phyloP scores from a whole-genome alignment of 371 early-diverging fungal species.

The Mortierella sp. region DNA sequence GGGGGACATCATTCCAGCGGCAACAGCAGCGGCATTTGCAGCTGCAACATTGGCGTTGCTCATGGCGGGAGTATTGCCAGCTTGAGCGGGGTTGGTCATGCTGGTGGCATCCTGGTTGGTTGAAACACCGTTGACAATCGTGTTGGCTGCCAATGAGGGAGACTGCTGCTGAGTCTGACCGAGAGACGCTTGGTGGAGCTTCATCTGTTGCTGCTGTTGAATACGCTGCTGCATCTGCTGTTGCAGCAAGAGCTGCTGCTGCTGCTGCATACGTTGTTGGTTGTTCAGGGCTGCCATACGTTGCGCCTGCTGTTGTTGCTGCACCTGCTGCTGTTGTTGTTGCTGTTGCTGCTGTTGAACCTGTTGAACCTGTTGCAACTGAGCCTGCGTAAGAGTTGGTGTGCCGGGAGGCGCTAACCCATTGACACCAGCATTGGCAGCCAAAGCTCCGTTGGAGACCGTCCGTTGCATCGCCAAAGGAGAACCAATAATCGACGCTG shows the following conservation, averaged over 20 bases:
- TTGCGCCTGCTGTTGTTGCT: slow-evolving; percentile 41
- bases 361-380: slow-evolving; percentile 55
- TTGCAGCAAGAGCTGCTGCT: slow-evolving; percentile 47
- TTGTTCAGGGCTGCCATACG: slow-evolving; percentile 18
- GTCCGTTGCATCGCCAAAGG: slow-evolving; percentile 50
- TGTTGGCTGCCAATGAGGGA: slow-evolving; percentile 35
- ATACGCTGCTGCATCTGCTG: slow-evolving; percentile 58
- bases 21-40: slow-evolving; percentile 23
- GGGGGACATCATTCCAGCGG: slow-evolving; percentile 50
- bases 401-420: slow-evolving; percentile 30
- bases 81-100: neutral
- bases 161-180: slow-evolving; percentile 27
- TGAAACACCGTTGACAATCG: slow-evolving; percentile 21
- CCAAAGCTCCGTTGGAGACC: slow-evolving; percentile 23
- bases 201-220: slow-evolving; percentile 46
- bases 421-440: slow-evolving; percentile 7
- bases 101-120: slow-evolving; percentile 23
- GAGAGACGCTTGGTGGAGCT: slow-evolving; percentile 50
- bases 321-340: slow-evolving; percentile 41
- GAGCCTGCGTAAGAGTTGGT: slow-evolving; percentile 45
- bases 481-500: slow-evolving; percentile 40
- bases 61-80: neutral
- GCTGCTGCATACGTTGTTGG: slow-evolving; percentile 31
- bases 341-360: slow-evolving; percentile 5
- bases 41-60: slow-evolving; percentile 12